A percentile compares a stretch with the other conserved stretches of the same genome.
phyloP scores from a whole-genome alignment of 805 yeast genomes.

The Ogataea allantospora region DNA sequence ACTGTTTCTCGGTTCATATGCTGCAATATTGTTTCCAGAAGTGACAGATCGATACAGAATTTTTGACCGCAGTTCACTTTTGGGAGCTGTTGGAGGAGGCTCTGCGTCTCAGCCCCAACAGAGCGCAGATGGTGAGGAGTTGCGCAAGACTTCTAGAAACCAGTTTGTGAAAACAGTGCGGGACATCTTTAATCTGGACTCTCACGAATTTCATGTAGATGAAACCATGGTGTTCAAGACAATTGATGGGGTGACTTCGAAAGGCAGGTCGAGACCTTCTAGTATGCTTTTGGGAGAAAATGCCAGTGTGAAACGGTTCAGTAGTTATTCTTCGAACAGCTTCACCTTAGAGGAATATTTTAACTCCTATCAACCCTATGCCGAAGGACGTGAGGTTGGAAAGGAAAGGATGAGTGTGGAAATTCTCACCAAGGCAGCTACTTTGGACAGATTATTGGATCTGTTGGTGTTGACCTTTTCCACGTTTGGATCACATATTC shows the following conservation, averaged over 20 bases:
- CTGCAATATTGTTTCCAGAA: constrained; percentile 65
- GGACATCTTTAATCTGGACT: constrained; percentile 63
- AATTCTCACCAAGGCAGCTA: constrained; percentile 54
- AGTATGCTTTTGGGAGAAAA: constrained; percentile 34
- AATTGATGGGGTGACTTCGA: constrained; percentile 28
- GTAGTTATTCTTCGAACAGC: constrained; percentile 35
- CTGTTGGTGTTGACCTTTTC: constrained; percentile 70
- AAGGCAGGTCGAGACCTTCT: constrained; percentile 30
- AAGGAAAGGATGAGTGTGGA: constrained; percentile 20
- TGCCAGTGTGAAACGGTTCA: constrained; percentile 31
- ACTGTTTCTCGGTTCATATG: constrained; percentile 57
- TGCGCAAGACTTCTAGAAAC: constrained; percentile 36
- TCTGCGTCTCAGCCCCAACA: constrained; percentile 8
- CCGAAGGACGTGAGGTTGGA: constrained; percentile 20
- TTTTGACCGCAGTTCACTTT: constrained; percentile 49
- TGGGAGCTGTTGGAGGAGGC: constrained; percentile 52
- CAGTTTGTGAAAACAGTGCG: constrained; percentile 53
- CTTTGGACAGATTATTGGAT: constrained; percentile 75
- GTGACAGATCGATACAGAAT: constrained; percentile 53
- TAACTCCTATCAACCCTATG: constrained; percentile 22
- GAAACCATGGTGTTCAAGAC: constrained; percentile 62
- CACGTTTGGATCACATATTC: constrained; percentile 48
- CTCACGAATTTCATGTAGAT: constrained; percentile 53
- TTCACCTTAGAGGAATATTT: constrained; percentile 34
- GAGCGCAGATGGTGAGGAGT: constrained; percentile 7